These are phyloP conservation scores for Juncus effusus DNA, from an alignment of 176 grass and related monocot species.

Conservation along the genomic window DNA sequence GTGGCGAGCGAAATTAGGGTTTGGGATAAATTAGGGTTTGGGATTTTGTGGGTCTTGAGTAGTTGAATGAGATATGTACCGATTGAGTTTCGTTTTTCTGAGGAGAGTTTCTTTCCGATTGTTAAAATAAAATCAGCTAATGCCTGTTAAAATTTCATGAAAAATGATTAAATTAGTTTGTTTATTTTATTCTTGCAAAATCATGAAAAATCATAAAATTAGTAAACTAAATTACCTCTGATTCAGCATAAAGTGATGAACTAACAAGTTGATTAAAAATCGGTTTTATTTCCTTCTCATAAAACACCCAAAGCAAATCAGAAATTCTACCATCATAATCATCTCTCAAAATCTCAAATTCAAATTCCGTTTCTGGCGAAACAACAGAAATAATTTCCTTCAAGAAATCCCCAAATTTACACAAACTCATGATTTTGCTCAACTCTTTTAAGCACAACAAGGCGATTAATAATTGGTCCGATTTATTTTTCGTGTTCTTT, in stretches of 20 bases:
- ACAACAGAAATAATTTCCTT: conserved; percentile 16
- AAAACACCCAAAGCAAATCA: conserved; percentile 39
- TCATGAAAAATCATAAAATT: not conserved
- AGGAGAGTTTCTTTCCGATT: conserved; percentile 51
- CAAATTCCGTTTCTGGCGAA: conserved; percentile 13
- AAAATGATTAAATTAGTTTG: not conserved
- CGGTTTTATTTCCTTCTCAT: conserved; percentile 44
- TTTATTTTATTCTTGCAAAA: not conserved
- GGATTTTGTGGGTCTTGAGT: conserved; percentile 40
- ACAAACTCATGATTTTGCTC: conserved; percentile 44
- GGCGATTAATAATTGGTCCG: conserved; percentile 55
- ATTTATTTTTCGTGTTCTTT: conserved; percentile 49
- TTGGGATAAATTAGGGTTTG: conserved; percentile 44
- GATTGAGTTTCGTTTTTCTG: conserved; percentile 43
- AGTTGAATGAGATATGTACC: conserved; percentile 50
- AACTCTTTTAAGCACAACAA: conserved; percentile 60
- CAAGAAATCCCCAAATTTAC: conserved; percentile 25
- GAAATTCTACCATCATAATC: conserved; percentile 32
- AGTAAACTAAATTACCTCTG: conserved; percentile 44
- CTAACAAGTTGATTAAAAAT: conserved; percentile 45
- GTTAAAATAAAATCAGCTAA: conserved; percentile 59
- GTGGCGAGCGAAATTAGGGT: conserved; percentile 45
- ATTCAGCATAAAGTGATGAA: conserved; percentile 66
- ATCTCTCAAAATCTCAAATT: conserved; percentile 5
- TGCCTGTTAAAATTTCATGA: conserved; percentile 43